Evolutionary conservation across 225 moss, liverwort and hornwort genomes (phyloP), one percentile per base, ranked within the genome.

Genomic region (Antitrichia curtipendula): DNA sequence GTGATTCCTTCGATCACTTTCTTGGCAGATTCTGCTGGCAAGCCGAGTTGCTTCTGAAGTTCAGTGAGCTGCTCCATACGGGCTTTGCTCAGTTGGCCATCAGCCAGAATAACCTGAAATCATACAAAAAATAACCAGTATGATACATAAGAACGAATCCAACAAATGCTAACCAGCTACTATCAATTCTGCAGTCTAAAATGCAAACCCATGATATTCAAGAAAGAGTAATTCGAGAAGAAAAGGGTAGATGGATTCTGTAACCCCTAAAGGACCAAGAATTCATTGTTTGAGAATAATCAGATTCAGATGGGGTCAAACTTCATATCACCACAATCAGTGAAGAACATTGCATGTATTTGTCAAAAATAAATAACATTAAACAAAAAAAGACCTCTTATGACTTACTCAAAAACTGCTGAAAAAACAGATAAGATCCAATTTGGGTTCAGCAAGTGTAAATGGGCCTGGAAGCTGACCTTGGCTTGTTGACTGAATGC

Each of bases 401-500:
- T 43, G 71, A 43, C 34, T 13, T 19, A 10, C 68, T 68, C 29
- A 69, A 54, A 68, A 53, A 78, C 58, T 58, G 29, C 28, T 41
- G 58, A 8, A 47, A 57, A 79, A 28, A 71, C 34, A 71, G 47
- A 50, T 49, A 7, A 75, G 38, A n/a, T 50, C 29, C 43, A 80
- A 29, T 56, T 40, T n/a, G 18, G 31, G 14, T 21, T 21, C 12
- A 56, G 40, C 36, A 45, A 57, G 15, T 40, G 22, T 19, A 32
- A 82, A 60, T 66, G 13, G 59, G 49, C 56, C 59, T 60, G 24
- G 54, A 80, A 75, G 82, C 90, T 94, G 80, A 98, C 95, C 95
- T 97, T 96, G n/a, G 98, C 98, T 92, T 98, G 97, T 90, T 97
- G 96, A 85, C 93, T 94, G 71, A 98, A 98, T 20, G 98, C 98